Conservation (phyloP, 805 yeast species). For the Candida parachauliodes region DNA sequence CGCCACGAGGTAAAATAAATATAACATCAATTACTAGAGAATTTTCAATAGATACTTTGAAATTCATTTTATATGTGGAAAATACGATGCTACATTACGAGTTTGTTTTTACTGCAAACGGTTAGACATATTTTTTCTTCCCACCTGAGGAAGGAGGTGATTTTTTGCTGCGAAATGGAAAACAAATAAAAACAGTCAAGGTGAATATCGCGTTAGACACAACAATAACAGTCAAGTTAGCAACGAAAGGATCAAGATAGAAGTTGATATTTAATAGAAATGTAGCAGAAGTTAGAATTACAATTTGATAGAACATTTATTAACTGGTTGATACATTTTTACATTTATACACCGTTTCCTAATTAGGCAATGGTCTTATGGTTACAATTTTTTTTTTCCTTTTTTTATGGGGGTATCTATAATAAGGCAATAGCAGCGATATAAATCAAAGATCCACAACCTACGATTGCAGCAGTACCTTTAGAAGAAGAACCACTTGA, state of each 20-base stretch:
- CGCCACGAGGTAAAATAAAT: not conserved
- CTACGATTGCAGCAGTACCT: slow-evolving; percentile 5
- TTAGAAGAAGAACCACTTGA: slow-evolving; percentile 1
- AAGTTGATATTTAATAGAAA: too few species aligned
- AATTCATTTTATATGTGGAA: too few species aligned
- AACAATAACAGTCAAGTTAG: too few species aligned
- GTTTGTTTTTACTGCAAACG: not conserved
- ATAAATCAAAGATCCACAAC: slow-evolving; percentile 6
- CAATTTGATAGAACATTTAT: too few species aligned
- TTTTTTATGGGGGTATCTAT: not conserved
- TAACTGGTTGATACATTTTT: too few species aligned
- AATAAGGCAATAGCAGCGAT: slow-evolving; percentile 5
- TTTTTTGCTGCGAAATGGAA: slow-evolving; percentile 2
- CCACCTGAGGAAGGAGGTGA: not conserved
- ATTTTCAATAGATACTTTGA: too few species aligned
- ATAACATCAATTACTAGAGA: too few species aligned
- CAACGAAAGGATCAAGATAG: too few species aligned
- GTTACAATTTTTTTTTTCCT: not conserved
- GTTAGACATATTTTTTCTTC: not conserved
- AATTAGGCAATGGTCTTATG: not conserved
- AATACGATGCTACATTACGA: too few species aligned
- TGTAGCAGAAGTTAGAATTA: too few species aligned
- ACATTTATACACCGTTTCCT: too few species aligned
- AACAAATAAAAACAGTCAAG: not conserved
- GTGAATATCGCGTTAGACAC: too few species aligned